These are phyloP conservation scores for Clausena lansium DNA, from an alignment of 345 rosid genomes.

Conservation along the genomic window DNA sequence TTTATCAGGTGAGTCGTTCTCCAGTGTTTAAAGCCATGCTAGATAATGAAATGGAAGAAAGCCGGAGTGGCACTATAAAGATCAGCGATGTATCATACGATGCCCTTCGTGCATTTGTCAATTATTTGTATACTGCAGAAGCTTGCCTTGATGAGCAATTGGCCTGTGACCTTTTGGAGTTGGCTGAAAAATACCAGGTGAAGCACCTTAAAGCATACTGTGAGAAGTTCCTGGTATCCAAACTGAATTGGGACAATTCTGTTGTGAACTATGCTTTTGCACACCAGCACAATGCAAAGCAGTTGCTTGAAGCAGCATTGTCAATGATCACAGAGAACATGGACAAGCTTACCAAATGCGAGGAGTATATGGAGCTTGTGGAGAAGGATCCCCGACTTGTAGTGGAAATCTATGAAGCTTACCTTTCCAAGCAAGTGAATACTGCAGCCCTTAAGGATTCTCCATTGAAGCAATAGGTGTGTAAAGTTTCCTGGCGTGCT, in stretches of 20 bases:
- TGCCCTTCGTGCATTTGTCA: conserved; percentile 61
- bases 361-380: conserved; percentile 70
- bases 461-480: conserved; percentile 20
- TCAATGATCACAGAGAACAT: conserved; percentile 67
- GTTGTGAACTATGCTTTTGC: conserved; percentile 79
- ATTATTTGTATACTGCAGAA: conserved; percentile 76
- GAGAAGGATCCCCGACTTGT: conserved; percentile 76
- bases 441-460: conserved; percentile 55
- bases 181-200: conserved; percentile 86
- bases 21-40: conserved; percentile 91
- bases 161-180: conserved; percentile 73
- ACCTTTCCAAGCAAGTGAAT: conserved; percentile 64
- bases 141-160: conserved; percentile 73
- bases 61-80: conserved; percentile 76
- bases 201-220: conserved; percentile 73
- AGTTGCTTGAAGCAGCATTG: conserved; percentile 60
- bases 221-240: conserved; percentile 71
- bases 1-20: conserved; percentile 61
- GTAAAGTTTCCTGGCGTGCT: neutral
- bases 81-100: conserved; percentile 67
- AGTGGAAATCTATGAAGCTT: conserved; percentile 77
- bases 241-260: conserved; percentile 72
- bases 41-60: conserved; percentile 85
- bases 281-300: conserved; percentile 77
- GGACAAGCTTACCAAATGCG: conserved; percentile 67